phyloP scores from a whole-genome alignment of 306 rosid genomes.

The Erythrophleum fordii region DNA sequence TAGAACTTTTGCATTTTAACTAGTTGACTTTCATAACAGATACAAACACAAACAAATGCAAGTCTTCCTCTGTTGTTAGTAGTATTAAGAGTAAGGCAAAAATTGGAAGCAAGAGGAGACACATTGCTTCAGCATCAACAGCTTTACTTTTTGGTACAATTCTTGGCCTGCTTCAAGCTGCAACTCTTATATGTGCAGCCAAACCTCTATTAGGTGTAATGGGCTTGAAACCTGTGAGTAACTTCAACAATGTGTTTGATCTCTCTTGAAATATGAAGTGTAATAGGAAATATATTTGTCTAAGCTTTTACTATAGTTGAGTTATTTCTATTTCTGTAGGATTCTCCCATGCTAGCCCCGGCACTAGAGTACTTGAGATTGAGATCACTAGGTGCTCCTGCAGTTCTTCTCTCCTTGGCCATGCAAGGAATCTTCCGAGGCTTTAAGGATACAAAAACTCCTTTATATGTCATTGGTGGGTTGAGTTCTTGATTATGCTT shows the following conservation, averaged over 20 bases:
- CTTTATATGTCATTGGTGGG: conserved; percentile 76
- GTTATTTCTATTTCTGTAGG: conserved; percentile 40
- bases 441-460: conserved; percentile 92
- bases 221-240: conserved; percentile 82
- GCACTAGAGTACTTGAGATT: conserved; percentile 72
- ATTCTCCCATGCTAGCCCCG: conserved; percentile 83
- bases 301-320: background rate
- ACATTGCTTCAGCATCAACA: conserved; percentile 91
- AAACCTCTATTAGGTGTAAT: conserved; percentile 67
- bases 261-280: background rate
- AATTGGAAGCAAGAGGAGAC: conserved; percentile 47
- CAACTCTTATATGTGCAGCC: conserved; percentile 68
- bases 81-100: conserved; percentile 32
- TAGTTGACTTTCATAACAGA: conserved; percentile 32
- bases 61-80: conserved; percentile 16
- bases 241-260: background rate
- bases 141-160: conserved; percentile 79
- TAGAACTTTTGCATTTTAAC: background rate
- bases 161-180: conserved; percentile 82
- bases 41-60: conserved; percentile 25
- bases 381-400: conserved; percentile 89
- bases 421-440: conserved; percentile 98
- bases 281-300: background rate
- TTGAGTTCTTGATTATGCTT: background rate
- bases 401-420: conserved; percentile 89